Base-by-base conservation (phyloP, 2,329 filamentous ascomycete genomes). In the Xylaria sp. region DNA sequence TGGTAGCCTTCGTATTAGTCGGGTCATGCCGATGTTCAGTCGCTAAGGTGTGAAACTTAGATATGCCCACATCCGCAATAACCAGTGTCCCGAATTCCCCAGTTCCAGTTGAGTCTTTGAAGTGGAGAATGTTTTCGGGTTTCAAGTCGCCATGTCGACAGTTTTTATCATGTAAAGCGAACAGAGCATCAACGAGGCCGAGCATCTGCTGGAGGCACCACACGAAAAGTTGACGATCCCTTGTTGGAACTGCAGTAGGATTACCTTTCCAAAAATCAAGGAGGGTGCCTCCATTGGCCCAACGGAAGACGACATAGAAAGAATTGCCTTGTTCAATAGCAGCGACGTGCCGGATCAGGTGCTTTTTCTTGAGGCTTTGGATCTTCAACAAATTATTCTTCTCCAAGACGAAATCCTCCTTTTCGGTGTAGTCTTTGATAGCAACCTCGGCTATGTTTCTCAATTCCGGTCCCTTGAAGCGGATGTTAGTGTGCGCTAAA, bases 81-180 rank as follows among this genome's bases (percentile, higher is more conserved):
- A 66, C 52, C 33, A 69, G 41, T 1, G n/a, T 62, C 10, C 67
- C 67, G 12, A 25, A 48, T 46, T 48, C 3, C 0, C 12, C 1
- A 1, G 25, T 10, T 15, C 52, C n/a, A 15, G 13, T 33, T 9
- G 62, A 46, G 4, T 25, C 33, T 12, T 36, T 13, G 23, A 69
- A 69, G 28, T 59, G 43, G 5, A 69, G 43, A 18, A 69, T 66
- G 20, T 69, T 69, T 39, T 66, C 67, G 4, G 67, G 67, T 54
- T 69, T 68, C 2, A 68, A n/a, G 18, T 68, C 66, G 3, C 66
- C 66, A n/a, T 68, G 66, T 23, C 66, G 56, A 12, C 13, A 66
- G 6, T 62, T 62, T 3, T 23, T 18, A 0, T 31, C 20, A 28
- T 69, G 67, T 31, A 69, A 25, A 39, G 13, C 52, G 20, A 43